phyloP scores from a whole-genome alignment of 352 stramenopile species.

The Globisporangium radiosum region DNA sequence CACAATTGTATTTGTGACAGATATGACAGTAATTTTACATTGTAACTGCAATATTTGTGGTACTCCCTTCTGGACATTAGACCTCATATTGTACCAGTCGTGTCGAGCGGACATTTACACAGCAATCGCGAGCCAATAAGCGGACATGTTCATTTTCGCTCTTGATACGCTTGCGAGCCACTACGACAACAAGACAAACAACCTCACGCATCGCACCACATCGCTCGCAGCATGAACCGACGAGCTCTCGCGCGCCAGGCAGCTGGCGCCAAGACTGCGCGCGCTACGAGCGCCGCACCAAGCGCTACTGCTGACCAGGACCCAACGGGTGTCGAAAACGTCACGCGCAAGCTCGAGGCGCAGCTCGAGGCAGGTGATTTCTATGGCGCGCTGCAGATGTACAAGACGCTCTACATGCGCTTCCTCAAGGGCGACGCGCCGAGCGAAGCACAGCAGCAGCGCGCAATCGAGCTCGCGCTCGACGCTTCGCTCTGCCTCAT shows the following conservation, averaged over 20 bases:
- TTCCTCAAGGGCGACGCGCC: constrained; percentile 66
- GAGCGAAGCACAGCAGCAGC: constrained; percentile 42
- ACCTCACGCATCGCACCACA: neutral
- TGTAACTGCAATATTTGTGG: neutral
- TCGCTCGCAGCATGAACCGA: constrained; percentile 46
- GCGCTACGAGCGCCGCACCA: neutral
- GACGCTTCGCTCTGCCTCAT: constrained; percentile 61
- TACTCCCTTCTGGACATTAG: too few species aligned
- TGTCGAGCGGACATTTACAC: neutral
- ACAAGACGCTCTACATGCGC: constrained; percentile 88
- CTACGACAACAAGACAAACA: neutral
- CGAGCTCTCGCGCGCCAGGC: constrained; percentile 56
- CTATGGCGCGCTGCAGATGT: constrained; percentile 87
- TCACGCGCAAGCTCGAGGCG: constrained; percentile 66
- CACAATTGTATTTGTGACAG: too few species aligned
- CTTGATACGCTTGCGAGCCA: neutral
- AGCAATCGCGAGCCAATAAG: neutral
- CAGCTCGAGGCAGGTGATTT: constrained; percentile 73
- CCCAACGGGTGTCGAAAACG: constrained; percentile 59
- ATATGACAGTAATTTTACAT: neutral
- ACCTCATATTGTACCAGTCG: neutral
- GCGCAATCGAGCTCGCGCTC: constrained; percentile 55
- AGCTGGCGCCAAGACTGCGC: constrained; percentile 13
- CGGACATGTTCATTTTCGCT: neutral
- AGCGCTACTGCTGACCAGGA: constrained; percentile 20